Evolutionary conservation across 495 filamentous ascomycete species (phyloP).

Genomic region (Patellaria atrata): DNA sequence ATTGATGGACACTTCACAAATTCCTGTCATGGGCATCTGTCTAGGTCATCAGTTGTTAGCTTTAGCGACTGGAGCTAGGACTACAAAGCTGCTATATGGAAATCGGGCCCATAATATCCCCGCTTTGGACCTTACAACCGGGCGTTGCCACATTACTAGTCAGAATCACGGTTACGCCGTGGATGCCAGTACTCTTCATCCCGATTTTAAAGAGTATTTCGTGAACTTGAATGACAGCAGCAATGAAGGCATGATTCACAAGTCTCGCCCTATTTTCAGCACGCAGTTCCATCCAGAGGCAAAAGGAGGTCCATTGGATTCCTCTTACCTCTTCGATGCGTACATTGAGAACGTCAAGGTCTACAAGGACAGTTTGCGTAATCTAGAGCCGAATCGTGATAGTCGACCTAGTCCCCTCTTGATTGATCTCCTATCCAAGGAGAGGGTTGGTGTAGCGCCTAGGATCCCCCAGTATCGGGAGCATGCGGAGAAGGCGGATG

Average conservation of each 20-base stretch:
- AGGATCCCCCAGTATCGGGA: too few species aligned
- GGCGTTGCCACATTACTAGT: conserved; percentile 93
- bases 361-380: conserved; percentile 74
- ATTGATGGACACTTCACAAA: conserved; percentile 76
- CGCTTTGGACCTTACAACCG: conserved; percentile 82
- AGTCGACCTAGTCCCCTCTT: conserved; percentile 73
- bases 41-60: conserved; percentile 82
- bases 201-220: conserved; percentile 93
- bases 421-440: conserved; percentile 81
- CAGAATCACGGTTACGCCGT: conserved; percentile 99
- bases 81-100: conserved; percentile 92
- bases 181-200: conserved; percentile 65
- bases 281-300: conserved; percentile 98
- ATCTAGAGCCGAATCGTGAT: conserved; percentile 51
- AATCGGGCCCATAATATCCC: conserved; percentile 98
- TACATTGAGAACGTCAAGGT: conserved; percentile 79
- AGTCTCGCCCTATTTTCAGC: conserved; percentile 88
- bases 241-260: conserved; percentile 95
- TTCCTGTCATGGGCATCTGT: conserved; percentile 96
- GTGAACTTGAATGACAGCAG: conserved; percentile 90
- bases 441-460: conserved; percentile 93
- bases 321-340: conserved; percentile 85
- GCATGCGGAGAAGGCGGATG: too few species aligned
- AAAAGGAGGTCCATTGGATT: conserved; percentile 89
- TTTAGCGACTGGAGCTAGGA: conserved; percentile 68